phyloP scores from a whole-genome alignment of 768 basidiomycete species.

The Hericium rajendrae region DNA sequence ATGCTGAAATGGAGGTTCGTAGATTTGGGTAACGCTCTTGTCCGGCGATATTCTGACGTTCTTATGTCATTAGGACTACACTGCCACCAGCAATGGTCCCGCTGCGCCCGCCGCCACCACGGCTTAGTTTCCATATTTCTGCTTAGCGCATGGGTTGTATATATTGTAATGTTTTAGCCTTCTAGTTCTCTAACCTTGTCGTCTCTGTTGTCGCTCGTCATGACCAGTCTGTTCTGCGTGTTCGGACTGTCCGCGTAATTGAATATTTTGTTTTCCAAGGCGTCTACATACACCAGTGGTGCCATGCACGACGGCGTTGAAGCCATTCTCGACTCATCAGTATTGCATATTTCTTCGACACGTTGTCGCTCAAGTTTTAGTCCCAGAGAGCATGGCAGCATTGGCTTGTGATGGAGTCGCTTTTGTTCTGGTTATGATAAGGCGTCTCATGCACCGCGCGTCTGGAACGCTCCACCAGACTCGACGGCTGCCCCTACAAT shows the following conservation, averaged over 20 bases:
- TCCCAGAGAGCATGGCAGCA: too few relatives aligned
- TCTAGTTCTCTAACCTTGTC: not conserved
- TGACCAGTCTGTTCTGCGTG: too few relatives aligned
- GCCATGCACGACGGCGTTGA: too few relatives aligned
- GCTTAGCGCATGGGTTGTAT: constrained; percentile 5
- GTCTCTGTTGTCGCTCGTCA: too few relatives aligned
- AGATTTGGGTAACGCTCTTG: not conserved
- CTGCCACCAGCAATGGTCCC: constrained; percentile 45
- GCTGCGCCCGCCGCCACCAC: constrained; percentile 23
- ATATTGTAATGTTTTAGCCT: constrained; percentile 10
- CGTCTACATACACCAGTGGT: not conserved
- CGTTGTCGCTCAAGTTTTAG: too few relatives aligned
- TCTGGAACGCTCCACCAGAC: too few relatives aligned
- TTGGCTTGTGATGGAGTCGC: too few relatives aligned
- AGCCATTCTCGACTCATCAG: too few relatives aligned
- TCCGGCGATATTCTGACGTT: not conserved
- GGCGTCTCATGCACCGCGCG: too few relatives aligned
- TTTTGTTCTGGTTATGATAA: too few relatives aligned
- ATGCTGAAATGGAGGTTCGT: constrained; percentile 95
- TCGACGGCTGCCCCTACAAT: too few relatives aligned
- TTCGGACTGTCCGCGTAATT: not conserved
- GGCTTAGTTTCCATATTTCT: constrained; percentile 9
- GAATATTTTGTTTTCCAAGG: not conserved
- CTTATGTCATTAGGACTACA: constrained; percentile 46
- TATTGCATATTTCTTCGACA: too few relatives aligned